Percentiles rank a stretch among this genome's conserved stretches.
phyloP scores from a whole-genome alignment of 164 flowering plant species.

The Buxus sempervirens region DNA sequence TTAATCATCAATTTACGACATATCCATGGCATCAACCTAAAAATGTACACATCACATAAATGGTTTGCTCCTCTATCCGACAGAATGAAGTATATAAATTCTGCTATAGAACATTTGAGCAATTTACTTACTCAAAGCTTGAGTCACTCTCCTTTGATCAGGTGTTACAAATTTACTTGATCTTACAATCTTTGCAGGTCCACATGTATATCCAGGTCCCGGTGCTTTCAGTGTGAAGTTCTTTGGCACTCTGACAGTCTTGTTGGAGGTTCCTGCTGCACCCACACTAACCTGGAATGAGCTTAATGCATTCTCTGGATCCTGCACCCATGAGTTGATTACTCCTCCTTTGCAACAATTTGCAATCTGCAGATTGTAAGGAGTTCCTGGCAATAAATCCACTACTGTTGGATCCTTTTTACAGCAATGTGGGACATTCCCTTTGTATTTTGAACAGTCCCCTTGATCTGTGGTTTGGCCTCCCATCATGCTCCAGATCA shows the following conservation, averaged over 20 bases:
- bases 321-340: conserved; percentile 65
- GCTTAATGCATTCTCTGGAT: conserved; percentile 44
- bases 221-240: conserved; percentile 66
- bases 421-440: conserved; percentile 72
- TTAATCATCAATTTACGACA: no score
- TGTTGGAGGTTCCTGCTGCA: conserved; percentile 65
- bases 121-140: conserved; percentile 55
- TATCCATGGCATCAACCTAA: no score
- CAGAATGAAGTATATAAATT: no score
- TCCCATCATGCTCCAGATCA: conserved; percentile 75
- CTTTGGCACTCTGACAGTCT: conserved; percentile 53
- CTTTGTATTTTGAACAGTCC: conserved; percentile 75
- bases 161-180: conserved; percentile 37
- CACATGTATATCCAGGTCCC: conserved; percentile 73
- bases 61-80: no score
- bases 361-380: conserved; percentile 63
- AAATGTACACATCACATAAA: no score
- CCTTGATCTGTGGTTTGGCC: conserved; percentile 81
- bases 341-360: conserved; percentile 90
- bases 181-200: conserved; percentile 43
- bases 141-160: conserved; percentile 58
- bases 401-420: conserved; percentile 63
- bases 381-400: conserved; percentile 69
- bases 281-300: conserved; percentile 80
- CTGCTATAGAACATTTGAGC: background rate